Conservation (phyloP, 1,284 basidiomycete species). For the Sutorius eximius region DNA sequence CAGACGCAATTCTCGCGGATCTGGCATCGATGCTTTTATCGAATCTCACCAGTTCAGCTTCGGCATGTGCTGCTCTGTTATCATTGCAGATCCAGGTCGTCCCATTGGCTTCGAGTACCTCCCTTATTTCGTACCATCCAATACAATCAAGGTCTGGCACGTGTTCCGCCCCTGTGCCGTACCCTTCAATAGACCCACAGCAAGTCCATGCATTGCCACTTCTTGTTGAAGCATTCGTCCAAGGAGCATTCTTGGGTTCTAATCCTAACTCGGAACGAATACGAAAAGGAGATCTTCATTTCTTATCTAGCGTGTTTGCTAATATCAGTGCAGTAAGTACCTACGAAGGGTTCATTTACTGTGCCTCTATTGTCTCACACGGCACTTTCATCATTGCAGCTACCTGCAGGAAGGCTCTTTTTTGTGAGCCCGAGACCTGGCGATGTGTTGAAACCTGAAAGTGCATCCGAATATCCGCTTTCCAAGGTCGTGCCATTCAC, state of each 20-base stretch:
- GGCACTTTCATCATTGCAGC: conserved; percentile 40
- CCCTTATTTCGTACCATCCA: conserved; percentile 58
- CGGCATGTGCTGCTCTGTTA: conserved; percentile 68
- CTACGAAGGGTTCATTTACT: neutral
- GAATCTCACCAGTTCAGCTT: conserved; percentile 84
- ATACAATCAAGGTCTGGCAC: conserved; percentile 74
- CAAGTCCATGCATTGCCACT: conserved; percentile 71
- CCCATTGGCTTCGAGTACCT: conserved; percentile 40
- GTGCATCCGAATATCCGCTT: conserved; percentile 71
- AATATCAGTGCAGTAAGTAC: conserved; percentile 76
- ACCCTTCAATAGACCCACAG: conserved; percentile 54
- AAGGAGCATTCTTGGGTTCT: conserved; percentile 59
- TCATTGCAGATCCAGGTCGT: conserved; percentile 69
- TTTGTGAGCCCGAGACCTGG: conserved; percentile 63
- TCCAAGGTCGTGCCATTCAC: conserved; percentile 84
- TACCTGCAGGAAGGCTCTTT: conserved; percentile 65
- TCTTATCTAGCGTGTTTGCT: conserved; percentile 89
- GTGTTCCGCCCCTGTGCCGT: conserved; percentile 62
- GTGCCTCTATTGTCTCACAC: neutral
- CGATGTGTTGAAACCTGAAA: conserved; percentile 41
- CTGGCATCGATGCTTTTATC: conserved; percentile 96
- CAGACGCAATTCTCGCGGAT: conserved; percentile 87
- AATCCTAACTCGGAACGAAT: conserved; percentile 48
- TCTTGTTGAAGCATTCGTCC: conserved; percentile 83
- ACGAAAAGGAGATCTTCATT: conserved; percentile 81